Conservation (phyloP, 192 early-diverging fungal species). For the Linnemannia hyalina region DNA sequence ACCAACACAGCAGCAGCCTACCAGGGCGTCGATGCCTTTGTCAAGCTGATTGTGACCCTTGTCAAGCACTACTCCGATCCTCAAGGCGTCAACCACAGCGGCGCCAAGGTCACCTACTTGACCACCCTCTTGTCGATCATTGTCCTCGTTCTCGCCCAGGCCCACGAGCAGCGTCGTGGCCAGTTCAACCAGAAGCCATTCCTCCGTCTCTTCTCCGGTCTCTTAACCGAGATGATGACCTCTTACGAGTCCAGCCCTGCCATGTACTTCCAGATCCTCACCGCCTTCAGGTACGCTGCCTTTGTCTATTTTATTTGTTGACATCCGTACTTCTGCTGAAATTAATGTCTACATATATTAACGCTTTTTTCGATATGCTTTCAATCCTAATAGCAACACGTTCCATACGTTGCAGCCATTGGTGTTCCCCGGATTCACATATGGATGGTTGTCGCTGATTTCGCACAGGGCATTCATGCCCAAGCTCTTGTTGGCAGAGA, state of each 20-base stretch:
- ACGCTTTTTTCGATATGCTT: neutral
- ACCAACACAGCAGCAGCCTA: conserved; percentile 67
- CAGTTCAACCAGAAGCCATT: conserved; percentile 93
- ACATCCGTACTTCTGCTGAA: neutral
- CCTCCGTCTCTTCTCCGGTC: conserved; percentile 87
- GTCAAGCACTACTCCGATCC: conserved; percentile 79
- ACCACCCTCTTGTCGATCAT: conserved; percentile 90
- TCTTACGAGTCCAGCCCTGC: conserved; percentile 71
- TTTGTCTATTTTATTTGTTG: neutral
- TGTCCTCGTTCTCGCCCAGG: conserved; percentile 85
- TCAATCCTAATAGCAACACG: conserved; percentile 66
- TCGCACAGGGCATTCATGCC: conserved; percentile 96
- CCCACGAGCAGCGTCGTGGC: conserved; percentile 82
- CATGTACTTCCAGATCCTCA: conserved; percentile 82
- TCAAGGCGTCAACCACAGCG: conserved; percentile 65
- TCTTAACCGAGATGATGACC: conserved; percentile 84
- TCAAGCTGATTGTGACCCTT: conserved; percentile 86
- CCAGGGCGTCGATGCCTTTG: conserved; percentile 94
- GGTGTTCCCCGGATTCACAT: conserved; percentile 92
- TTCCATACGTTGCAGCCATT: conserved; percentile 88
- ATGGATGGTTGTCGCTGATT: conserved; percentile 94
- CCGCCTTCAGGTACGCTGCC: conserved; percentile 68
- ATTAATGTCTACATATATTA: neutral
- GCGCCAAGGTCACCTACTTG: conserved; percentile 73
- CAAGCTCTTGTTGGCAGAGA: conserved; percentile 80